A percentile compares a stretch with the other conserved stretches of the same genome.
phyloP scores from a whole-genome alignment of 1,284 basidiomycete genomes.

The Athelia psychrophila region DNA sequence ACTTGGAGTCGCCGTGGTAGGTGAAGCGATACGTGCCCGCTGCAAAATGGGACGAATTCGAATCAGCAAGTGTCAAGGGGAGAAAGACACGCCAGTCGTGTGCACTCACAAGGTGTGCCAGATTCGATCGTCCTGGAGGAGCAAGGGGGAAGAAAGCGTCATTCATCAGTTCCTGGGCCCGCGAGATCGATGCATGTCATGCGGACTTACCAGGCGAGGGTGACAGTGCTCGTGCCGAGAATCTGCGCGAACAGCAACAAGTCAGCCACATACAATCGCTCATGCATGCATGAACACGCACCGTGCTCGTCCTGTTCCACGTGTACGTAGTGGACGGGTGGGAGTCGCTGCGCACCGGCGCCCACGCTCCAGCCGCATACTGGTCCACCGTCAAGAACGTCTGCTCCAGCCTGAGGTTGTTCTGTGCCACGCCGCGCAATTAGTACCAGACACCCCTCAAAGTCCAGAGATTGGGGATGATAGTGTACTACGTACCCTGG shows the following conservation, averaged over 20 bases:
- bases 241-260: conserved; percentile 31
- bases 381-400: conserved; percentile 74
- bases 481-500: conserved; percentile 50
- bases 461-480: not conserved
- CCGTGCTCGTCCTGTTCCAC: conserved; percentile 60
- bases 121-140: conserved; percentile 58
- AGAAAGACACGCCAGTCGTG: not conserved
- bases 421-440: conserved; percentile 44
- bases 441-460: not conserved
- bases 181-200: too few relatives aligned
- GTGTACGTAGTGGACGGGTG: conserved; percentile 76
- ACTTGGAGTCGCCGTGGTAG: conserved; percentile 77
- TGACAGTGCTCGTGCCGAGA: conserved; percentile 53
- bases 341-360: conserved; percentile 65
- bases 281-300: conserved; percentile 25
- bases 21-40: conserved; percentile 68
- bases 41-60: too few relatives aligned
- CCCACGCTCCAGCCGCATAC: conserved; percentile 51
- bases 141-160: conserved; percentile 2
- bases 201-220: not conserved
- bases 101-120: conserved; percentile 48
- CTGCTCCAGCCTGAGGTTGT: conserved; percentile 72
- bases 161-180: not conserved
- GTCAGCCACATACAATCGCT: not conserved
- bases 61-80: too few relatives aligned